Base-by-base conservation (phyloP, 352 stramenopile species). In the Phytophthora ramorum region DNA sequence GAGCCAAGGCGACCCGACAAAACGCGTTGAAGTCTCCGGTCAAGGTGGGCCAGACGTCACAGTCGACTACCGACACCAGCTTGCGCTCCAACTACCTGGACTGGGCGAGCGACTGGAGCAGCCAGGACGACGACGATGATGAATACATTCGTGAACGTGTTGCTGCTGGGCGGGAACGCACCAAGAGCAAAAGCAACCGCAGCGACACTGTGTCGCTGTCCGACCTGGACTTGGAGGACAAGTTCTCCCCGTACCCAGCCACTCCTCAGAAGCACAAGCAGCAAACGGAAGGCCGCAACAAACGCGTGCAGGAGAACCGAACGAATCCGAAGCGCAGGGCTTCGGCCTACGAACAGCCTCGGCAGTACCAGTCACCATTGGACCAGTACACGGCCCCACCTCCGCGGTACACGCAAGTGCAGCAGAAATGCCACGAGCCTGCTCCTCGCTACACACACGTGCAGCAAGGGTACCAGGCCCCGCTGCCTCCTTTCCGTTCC, bases 251-350 rank as follows among this genome's bases (percentile, higher is more conserved):
- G 9, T 78, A 78, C 38, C 71, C 71, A 14, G 28, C 61, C 7
- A 59, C 30, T 20, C 71, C 66, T 32, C 51, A 62, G 32, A 58
- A 55, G 35, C 62, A 75, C 57, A 64, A 47, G 3, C 41, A 55
- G n/a, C 71, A 78, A 52, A 63, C 62, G 12, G 66, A 78, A 71
- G 66, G 71, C 60, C 71, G 70, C 35, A 75, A 78, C 66, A 70
- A 64, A 46, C 65, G 56, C 7, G 65, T 72, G 5, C 65, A 61
- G 26, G 65, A 78, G 38, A 75, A 78, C 30, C 65, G 70, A 4
- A 62, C 52, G 46, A 49, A 74, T 12, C 38, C 59, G 30, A 66
- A 67, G 41, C 69, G 26, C 14, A 44, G 22, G 12, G 19, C 22
- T 26, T 62, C 59, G 3, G 40, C 34, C 8, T 56, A 46, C 16